Evolutionary conservation across 1,284 basidiomycete species (phyloP).

Genomic region (Papiliotrema nemorosa): DNA sequence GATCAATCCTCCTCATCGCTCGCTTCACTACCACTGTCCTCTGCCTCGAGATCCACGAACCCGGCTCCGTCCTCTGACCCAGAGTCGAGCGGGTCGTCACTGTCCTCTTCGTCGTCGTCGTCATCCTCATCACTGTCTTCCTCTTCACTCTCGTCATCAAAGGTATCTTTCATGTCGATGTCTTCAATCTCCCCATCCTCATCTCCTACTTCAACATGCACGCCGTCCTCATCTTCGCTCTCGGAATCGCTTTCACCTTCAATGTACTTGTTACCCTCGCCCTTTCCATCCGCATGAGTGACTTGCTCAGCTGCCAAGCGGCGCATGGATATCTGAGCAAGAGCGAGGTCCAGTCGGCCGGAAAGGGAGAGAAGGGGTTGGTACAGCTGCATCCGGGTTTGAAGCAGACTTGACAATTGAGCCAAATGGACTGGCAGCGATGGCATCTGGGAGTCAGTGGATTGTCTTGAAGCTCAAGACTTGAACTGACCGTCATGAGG

Average conservation of each 20-base stretch:
- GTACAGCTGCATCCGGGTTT: conserved; percentile 73
- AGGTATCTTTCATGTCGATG: conserved; percentile 53
- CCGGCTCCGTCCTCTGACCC: conserved; percentile 59
- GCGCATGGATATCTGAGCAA: conserved; percentile 85
- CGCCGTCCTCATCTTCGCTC: conserved; percentile 62
- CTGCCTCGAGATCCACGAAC: conserved; percentile 59
- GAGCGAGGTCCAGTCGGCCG: conserved; percentile 86
- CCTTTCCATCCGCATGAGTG: conserved; percentile 43
- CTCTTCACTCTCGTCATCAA: conserved; percentile 47
- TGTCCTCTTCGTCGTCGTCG: conserved; percentile 53
- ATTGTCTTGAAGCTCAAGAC: background rate
- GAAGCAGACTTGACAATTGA: conserved; percentile 76
- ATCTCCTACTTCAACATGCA: conserved; percentile 57
- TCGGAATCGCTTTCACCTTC: conserved; percentile 47
- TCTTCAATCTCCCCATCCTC: conserved; percentile 63
- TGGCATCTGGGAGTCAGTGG: conserved; percentile 26
- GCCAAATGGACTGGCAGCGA: conserved; percentile 61
- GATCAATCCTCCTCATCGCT: conserved; percentile 58
- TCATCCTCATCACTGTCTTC: conserved; percentile 43
- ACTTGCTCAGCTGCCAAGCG: conserved; percentile 39
- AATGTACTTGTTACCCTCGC: conserved; percentile 3
- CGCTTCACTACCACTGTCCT: conserved; percentile 56
- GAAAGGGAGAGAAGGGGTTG: conserved; percentile 80
- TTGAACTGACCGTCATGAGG: conserved; percentile 77
- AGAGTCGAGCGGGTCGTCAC: conserved; percentile 52